Conservation (phyloP, 2,329 filamentous ascomycete genomes). For the Aspergillus proliferans region DNA sequence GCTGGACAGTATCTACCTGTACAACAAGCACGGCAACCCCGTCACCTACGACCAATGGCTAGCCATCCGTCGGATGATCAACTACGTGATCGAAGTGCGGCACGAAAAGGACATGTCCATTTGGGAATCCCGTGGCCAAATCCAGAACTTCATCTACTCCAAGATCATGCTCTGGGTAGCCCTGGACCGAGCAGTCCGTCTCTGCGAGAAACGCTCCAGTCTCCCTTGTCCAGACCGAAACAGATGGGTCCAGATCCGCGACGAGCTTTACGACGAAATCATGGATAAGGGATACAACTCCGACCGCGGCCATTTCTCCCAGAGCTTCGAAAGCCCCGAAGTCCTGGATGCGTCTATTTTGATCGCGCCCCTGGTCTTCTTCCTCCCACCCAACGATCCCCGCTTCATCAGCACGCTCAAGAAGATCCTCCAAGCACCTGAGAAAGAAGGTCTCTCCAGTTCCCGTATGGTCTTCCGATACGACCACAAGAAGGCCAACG, state of each 20-base stretch:
- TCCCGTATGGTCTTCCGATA: conserved; percentile 72
- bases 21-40: conserved; percentile 73
- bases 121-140: conserved; percentile 71
- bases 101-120: conserved; percentile 71
- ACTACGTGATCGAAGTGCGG: conserved; percentile 65
- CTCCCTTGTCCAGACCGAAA: conserved; percentile 65
- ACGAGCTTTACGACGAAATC: conserved; percentile 65
- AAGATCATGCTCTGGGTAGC: conserved; percentile 81
- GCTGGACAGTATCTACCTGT: conserved; percentile 70
- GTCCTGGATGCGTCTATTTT: conserved; percentile 68
- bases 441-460: conserved; percentile 68
- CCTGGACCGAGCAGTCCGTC: conserved; percentile 66
- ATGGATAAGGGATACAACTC: conserved; percentile 74
- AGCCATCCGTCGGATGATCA: conserved; percentile 60
- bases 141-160: conserved; percentile 74
- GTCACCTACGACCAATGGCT: conserved; percentile 72
- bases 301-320: conserved; percentile 63
- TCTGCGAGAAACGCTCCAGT: conserved; percentile 64
- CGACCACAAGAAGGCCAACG: conserved; percentile 61
- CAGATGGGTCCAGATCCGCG: conserved; percentile 61
- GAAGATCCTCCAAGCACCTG: conserved; percentile 63
- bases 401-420: conserved; percentile 68
- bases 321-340: conserved; percentile 67
- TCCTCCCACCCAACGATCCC: conserved; percentile 70
- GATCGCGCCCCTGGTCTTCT: conserved; percentile 73